Base-by-base conservation (phyloP, 768 basidiomycete genomes). In the Psilocybe subaeruginosa region DNA sequence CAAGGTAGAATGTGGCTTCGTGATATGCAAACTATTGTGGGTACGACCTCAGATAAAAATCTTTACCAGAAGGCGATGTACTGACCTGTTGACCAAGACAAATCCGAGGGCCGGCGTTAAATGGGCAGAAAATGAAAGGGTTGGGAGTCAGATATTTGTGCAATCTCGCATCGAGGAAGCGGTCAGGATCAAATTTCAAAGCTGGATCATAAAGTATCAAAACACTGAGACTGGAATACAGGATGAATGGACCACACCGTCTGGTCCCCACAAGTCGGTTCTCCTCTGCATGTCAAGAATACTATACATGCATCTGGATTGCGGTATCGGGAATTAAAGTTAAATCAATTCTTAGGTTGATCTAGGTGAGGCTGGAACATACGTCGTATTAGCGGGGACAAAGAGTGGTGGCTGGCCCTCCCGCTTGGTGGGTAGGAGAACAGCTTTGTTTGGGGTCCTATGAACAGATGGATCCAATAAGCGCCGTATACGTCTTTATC, bases 111-210 rank as follows among this genome's bases (percentile, higher is more conserved):
- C 86, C 88, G 0, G 86, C 86, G 60, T 88, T 88, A 75, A 90
- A 89, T 0, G 88, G 87, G 4, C 84, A 72, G 72, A 89, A 90
- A 63, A 91, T 89, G 77, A 85, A 88, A 1, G 88, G 87, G 64
- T 88, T 89, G 1, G 81, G 78, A 0, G 75, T 78, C 14, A 88
- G 74, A 61, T 85, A 85, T 65, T 82, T 82, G 61, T 79, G 77
- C 6, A 85, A 64, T 29, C 88, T 76, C 11, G 80, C 79, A 58
- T 90, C 88, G 48, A 89, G 68, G 78, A 85, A 90, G 8, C 88
- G 77, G 65, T 88, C 85, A 0, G 87, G 88, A 65, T 89, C 86
- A 62, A 88, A 89, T 53, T 77, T 67, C 19, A 81, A 79, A 8
- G 85, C 83, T 82, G 54, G 39, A 23, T 8, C 1, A 17, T 56